Percentiles rank a stretch among this genome's conserved stretches.
These are phyloP conservation scores for Fraxinus sp. DNA, from an alignment of 305 asterid genomes.

Conservation along the genomic window DNA sequence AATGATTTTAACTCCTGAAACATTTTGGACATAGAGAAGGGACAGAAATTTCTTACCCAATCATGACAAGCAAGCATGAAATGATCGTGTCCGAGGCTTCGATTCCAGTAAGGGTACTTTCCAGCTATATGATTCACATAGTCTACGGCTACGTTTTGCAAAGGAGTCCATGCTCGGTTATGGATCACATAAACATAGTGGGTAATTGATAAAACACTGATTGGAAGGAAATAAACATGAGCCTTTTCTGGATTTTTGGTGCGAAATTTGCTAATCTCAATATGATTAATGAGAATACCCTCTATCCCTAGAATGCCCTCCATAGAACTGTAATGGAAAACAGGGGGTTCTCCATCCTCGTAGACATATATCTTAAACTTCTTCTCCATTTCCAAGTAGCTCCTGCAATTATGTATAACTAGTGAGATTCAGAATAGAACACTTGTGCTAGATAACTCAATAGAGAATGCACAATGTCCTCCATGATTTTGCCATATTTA, in stretches of 20 bases:
- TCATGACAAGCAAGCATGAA: constrained; percentile 81
- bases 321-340: constrained; percentile 54
- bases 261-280: constrained; percentile 56
- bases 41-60: constrained; percentile 44
- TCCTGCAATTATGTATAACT: constrained; percentile 32
- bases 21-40: background rate
- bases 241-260: constrained; percentile 51
- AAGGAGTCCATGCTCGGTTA: constrained; percentile 47
- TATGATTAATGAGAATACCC: constrained; percentile 61
- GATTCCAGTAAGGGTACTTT: constrained; percentile 66
- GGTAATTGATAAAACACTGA: constrained; percentile 54
- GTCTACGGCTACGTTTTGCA: constrained; percentile 47
- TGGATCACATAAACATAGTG: constrained; percentile 35
- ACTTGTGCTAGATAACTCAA: background rate
- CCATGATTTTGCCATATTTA: background rate
- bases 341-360: constrained; percentile 73
- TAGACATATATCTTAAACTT: constrained; percentile 53
- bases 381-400: constrained; percentile 75
- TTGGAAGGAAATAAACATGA: constrained; percentile 50
- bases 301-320: constrained; percentile 58
- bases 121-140: constrained; percentile 46
- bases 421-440: background rate
- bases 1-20: background rate
- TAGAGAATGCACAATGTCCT: background rate
- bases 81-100: constrained; percentile 61